These are phyloP conservation scores for Epichloe baconii DNA, from an alignment of 2,329 filamentous ascomycete species.

Conservation along the genomic window DNA sequence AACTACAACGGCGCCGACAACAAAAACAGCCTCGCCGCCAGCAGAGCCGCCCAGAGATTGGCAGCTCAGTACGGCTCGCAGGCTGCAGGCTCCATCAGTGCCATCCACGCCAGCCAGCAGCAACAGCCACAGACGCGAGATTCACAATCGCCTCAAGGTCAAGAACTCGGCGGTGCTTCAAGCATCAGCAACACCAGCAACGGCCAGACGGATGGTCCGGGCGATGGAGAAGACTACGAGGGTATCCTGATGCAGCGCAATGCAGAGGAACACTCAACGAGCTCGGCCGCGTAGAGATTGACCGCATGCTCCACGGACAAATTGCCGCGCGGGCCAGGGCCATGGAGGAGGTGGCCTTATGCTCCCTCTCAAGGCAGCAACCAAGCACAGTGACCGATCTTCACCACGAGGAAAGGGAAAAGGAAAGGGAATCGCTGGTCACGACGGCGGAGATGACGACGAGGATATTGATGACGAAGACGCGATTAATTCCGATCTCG, in stretches of 20 bases:
- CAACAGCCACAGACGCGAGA: slow-evolving; percentile 17
- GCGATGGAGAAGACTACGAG: slow-evolving; percentile 39
- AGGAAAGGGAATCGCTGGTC: slow-evolving; percentile 29
- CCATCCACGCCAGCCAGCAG: slow-evolving; percentile 36
- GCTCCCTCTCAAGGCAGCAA: slow-evolving; percentile 51
- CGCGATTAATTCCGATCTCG: slow-evolving; percentile 95
- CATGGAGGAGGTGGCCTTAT: slow-evolving; percentile 65
- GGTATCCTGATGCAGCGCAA: slow-evolving; percentile 47
- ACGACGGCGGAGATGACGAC: slow-evolving; percentile 52
- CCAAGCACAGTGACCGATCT: slow-evolving; percentile 16
- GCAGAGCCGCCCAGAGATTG: slow-evolving; percentile 43
- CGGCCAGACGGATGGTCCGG: slow-evolving; percentile 62
- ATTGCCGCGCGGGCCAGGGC: slow-evolving; percentile 51
- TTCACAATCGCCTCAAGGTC: slow-evolving; percentile 15
- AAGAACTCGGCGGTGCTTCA: slow-evolving; percentile 5
- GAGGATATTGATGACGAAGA: slow-evolving; percentile 66
- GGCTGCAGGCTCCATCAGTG: slow-evolving; percentile 53
- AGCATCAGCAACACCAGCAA: slow-evolving; percentile 26
- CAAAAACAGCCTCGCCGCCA: slow-evolving; percentile 32
- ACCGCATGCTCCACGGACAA: slow-evolving; percentile 54
- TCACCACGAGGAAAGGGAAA: slow-evolving; percentile 11
- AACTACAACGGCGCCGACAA: slow-evolving; percentile 20
- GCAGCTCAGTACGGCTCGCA: slow-evolving; percentile 47
- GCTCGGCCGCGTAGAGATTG: slow-evolving; percentile 50
- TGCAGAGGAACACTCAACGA: slow-evolving; percentile 36